Percentiles rank a stretch among this genome's conserved stretches.
These are phyloP conservation scores for Canariomyces notabilis DNA, from an alignment of 2,329 filamentous ascomycete genomes.

Conservation along the genomic window DNA sequence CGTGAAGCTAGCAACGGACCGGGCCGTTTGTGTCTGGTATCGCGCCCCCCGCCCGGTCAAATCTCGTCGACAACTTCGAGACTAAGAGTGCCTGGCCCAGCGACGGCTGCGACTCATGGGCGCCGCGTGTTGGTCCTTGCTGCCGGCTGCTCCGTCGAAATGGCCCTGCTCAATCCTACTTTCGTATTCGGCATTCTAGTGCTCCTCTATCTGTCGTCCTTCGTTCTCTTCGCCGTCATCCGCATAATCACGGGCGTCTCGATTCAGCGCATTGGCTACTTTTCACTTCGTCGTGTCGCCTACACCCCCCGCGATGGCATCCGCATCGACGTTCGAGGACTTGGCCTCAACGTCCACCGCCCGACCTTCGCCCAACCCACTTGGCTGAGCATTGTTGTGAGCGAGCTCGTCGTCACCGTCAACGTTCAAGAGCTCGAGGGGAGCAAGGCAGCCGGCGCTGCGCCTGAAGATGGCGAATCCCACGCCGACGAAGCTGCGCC, in stretches of 20 bases:
- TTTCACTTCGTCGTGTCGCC: slow-evolving; percentile 83
- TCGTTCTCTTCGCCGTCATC: slow-evolving; percentile 87
- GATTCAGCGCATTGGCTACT: slow-evolving; percentile 90
- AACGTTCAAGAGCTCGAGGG: slow-evolving; percentile 64
- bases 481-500: slow-evolving; percentile 18
- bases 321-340: slow-evolving; percentile 80
- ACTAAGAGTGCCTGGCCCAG: slow-evolving; percentile 1
- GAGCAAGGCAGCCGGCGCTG: slow-evolving; percentile 34
- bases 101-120: slow-evolving; percentile 16
- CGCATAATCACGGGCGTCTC: slow-evolving; percentile 91
- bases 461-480: slow-evolving; percentile 27
- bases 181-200: slow-evolving; percentile 83
- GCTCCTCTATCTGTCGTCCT: slow-evolving; percentile 83
- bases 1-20: slow-evolving; percentile 14
- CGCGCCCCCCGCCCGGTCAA: slow-evolving; percentile 1
- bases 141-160: slow-evolving; percentile 32
- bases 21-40: slow-evolving; percentile 14
- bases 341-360: slow-evolving; percentile 83
- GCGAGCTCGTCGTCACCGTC: slow-evolving; percentile 77
- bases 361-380: slow-evolving; percentile 97
- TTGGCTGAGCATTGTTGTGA: slow-evolving; percentile 86
- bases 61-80: slow-evolving; percentile 5
- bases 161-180: slow-evolving; percentile 67
- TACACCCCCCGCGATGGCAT: slow-evolving; percentile 87
- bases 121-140: slow-evolving; percentile 10